Conservation (phyloP, 192 early-diverging fungal species). For the Kappamyces sp. region DNA sequence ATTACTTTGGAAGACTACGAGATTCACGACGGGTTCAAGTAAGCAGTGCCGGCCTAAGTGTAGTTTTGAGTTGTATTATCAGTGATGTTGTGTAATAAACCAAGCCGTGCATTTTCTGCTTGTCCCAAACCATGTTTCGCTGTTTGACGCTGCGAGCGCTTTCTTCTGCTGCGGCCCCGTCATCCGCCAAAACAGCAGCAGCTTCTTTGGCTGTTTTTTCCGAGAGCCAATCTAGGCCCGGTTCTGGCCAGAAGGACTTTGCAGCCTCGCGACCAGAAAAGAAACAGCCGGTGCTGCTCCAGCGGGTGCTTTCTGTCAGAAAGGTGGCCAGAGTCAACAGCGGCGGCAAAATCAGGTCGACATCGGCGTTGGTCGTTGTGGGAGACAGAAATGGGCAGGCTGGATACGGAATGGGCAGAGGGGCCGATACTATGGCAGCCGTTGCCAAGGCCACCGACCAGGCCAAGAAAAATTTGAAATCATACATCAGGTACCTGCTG, state of each 20-base stretch:
- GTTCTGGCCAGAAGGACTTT: too few species aligned
- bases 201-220: too few species aligned
- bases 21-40: conserved; percentile 81
- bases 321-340: conserved; percentile 38
- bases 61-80: conserved; percentile 44
- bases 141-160: conserved; percentile 31
- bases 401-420: conserved; percentile 90
- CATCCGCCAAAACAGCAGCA: too few species aligned
- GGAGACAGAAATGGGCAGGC: conserved; percentile 88
- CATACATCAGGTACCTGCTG: too few species aligned
- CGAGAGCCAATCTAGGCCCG: too few species aligned
- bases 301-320: conserved; percentile 43
- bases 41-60: conserved; percentile 49
- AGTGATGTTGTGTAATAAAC: conserved; percentile 29
- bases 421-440: conserved; percentile 68
- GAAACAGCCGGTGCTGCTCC: background rate
- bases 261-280: too few species aligned
- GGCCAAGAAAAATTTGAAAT: conserved; percentile 81
- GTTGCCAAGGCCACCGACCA: conserved; percentile 79
- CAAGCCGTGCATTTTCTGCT: too few species aligned
- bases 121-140: background rate
- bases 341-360: conserved; percentile 54
- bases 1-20: conserved; percentile 87
- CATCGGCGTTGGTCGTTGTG: conserved; percentile 91
- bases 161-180: background rate